Base-by-base conservation (phyloP, 768 basidiomycete genomes). In the Russula emetica region DNA sequence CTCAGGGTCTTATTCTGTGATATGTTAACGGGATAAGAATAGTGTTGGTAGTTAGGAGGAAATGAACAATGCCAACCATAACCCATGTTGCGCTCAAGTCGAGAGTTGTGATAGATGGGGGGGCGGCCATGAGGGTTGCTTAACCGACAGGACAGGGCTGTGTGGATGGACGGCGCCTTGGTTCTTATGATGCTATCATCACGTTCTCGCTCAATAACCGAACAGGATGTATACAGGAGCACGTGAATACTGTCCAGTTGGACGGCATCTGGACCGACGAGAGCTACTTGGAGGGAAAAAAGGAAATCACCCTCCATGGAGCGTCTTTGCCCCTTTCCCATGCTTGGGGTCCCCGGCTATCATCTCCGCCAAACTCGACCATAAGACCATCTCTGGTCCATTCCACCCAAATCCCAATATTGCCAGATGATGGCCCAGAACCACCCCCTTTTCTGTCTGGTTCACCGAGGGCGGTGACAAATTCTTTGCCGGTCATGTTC, bases 371-470 rank as follows among this genome's bases (percentile, higher is more conserved):
- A 72, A 92, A 91, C 70, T 94, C 92, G 14, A 92, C 82, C 90
- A 94, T 91, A 40, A 94, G 72, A 2, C 91, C 92, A 64, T 87
- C 82, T 69, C 77, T 81, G 30, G 84, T 80, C 94, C 94, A 97
- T 74, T 97, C 93, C 67, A 93, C 90, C 92, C 93, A 97, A 68
- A 96, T 92, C 32, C 87, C 87, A 68, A 96, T 90, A 36, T 88
- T 92, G 44, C 90, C 90, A 2, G 85, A 84, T 24, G 87, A 88
- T 14, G 92, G 91, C 0, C 92, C 92, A 10, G 85, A 78, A 1
- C 95, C 94, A 24, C 94, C 94, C 8, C 95, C 95, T 73, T 97
- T 98, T 65, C 91, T 80, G 70, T 84, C 84, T 8, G 95, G 95
- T 74, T 98, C 95, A 11, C 94, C 94, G 51, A 97, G 72, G 51